phyloP scores from a whole-genome alignment of 768 basidiomycete species.

The Amanita polypyramis region DNA sequence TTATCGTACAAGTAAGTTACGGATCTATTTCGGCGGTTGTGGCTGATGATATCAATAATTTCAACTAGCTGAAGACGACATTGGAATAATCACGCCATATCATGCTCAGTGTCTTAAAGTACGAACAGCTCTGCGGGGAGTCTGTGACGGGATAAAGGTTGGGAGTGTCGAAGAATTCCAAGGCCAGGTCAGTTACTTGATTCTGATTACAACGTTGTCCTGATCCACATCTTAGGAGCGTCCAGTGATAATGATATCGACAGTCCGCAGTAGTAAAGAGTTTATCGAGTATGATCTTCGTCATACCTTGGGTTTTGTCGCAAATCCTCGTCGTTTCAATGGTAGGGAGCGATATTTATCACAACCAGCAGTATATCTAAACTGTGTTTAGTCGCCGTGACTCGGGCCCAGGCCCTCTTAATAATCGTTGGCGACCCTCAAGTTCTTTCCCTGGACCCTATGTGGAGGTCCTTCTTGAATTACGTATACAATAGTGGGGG shows the following conservation, averaged over 20 bases:
- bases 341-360: slow-evolving; percentile 21
- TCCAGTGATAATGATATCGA: slow-evolving; percentile 46
- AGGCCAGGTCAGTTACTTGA: slow-evolving; percentile 35
- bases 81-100: slow-evolving; percentile 61
- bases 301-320: slow-evolving; percentile 50
- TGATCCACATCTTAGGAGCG: slow-evolving; percentile 32
- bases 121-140: slow-evolving; percentile 18
- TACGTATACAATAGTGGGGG: slow-evolving; percentile 43
- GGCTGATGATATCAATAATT: background rate
- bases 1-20: slow-evolving; percentile 28
- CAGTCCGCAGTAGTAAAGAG: slow-evolving; percentile 43
- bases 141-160: slow-evolving; percentile 36
- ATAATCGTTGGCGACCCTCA: slow-evolving; percentile 52
- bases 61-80: slow-evolving; percentile 26
- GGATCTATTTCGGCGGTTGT: background rate
- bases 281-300: slow-evolving; percentile 39
- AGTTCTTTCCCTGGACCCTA: slow-evolving; percentile 49
- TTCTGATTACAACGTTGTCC: slow-evolving; percentile 22
- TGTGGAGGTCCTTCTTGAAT: slow-evolving; percentile 53
- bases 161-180: slow-evolving; percentile 65
- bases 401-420: slow-evolving; percentile 53
- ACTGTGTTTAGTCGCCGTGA: slow-evolving; percentile 44
- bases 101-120: slow-evolving; percentile 53
- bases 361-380: background rate
- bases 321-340: slow-evolving; percentile 45